A percentile compares a stretch with the other conserved stretches of the same genome.
phyloP scores from a whole-genome alignment of 2,329 filamentous ascomycete genomes.

The Exophiala spinifera region DNA sequence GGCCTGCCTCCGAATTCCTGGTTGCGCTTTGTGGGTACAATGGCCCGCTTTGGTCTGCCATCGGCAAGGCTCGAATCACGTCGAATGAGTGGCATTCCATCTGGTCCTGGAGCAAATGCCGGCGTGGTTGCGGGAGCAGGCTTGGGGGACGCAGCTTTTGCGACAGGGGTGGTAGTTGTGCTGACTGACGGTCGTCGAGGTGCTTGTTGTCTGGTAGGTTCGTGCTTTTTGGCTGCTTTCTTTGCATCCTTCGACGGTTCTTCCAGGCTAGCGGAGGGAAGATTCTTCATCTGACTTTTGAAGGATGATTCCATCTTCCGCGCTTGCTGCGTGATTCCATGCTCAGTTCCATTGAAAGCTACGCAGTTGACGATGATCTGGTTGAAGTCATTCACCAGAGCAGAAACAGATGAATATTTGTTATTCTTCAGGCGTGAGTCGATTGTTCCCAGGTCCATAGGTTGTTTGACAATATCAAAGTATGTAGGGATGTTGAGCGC shows the following conservation, averaged over 20 bases:
- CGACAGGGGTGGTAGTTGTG: slow-evolving; percentile 21
- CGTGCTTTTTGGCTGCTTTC: slow-evolving; percentile 48
- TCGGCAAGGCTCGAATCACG: slow-evolving; percentile 77
- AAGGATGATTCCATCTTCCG: slow-evolving; percentile 60
- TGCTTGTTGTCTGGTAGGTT: slow-evolving; percentile 41
- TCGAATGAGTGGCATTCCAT: slow-evolving; percentile 77
- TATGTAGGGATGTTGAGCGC: slow-evolving; percentile 74
- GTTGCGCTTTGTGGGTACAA: slow-evolving; percentile 89
- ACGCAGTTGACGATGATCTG: slow-evolving; percentile 76
- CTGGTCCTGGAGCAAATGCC: slow-evolving; percentile 72
- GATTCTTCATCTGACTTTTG: slow-evolving; percentile 57
- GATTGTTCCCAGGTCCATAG: slow-evolving; percentile 81
- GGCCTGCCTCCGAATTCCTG: slow-evolving; percentile 84
- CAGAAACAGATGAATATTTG: slow-evolving; percentile 66
- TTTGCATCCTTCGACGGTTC: slow-evolving; percentile 63
- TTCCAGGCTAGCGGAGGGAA: slow-evolving; percentile 55
- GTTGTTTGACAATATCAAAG: slow-evolving; percentile 67
- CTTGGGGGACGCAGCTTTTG: slow-evolving; percentile 45
- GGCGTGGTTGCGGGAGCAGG: slow-evolving; percentile 44
- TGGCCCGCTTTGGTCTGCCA: slow-evolving; percentile 85
- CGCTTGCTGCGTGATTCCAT: slow-evolving; percentile 68
- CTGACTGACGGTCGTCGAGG: slow-evolving; percentile 50
- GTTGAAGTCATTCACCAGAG: slow-evolving; percentile 70
- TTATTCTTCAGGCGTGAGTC: slow-evolving; percentile 73
- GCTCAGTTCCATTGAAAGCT: slow-evolving; percentile 76